A percentile compares a stretch with the other conserved stretches of the same genome.
These are phyloP conservation scores for Pseudophaeomoniella oleicola DNA, from an alignment of 2,329 filamentous ascomycete species.

Conservation along the genomic window DNA sequence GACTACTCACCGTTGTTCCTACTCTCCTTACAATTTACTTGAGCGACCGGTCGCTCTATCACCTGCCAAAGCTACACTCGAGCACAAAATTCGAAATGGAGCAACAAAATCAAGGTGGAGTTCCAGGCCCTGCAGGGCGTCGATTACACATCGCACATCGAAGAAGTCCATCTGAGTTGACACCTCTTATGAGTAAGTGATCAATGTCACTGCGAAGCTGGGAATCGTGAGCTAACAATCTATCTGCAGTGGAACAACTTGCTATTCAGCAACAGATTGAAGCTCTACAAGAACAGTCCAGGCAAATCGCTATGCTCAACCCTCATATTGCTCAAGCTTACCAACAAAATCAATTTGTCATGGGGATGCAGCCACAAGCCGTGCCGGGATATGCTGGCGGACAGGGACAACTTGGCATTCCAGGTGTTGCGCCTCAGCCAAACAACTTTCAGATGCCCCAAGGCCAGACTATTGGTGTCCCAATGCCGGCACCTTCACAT, in stretches of 20 bases:
- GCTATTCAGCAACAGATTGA: slow-evolving; percentile 98
- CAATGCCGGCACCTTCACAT: slow-evolving; percentile 70
- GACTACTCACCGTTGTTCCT: too few species aligned
- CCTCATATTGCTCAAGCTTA: slow-evolving; percentile 57
- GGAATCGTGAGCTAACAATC: slow-evolving; percentile 3
- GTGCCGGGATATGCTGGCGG: slow-evolving; percentile 60
- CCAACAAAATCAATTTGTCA: slow-evolving; percentile 95
- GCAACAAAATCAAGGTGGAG: slow-evolving; percentile 42
- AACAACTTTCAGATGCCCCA: slow-evolving; percentile 77
- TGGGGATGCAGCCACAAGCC: slow-evolving; percentile 70
- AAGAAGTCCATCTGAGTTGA: slow-evolving; percentile 92
- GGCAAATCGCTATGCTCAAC: slow-evolving; percentile 60
- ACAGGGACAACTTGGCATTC: slow-evolving; percentile 54
- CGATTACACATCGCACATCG: slow-evolving; percentile 95
- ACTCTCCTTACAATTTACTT: too few species aligned
- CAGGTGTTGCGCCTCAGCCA: slow-evolving; percentile 59
- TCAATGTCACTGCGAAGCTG: slow-evolving; percentile 28
- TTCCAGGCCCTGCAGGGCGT: slow-evolving; percentile 63
- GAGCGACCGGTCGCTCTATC: not conserved
- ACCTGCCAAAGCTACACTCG: not conserved
- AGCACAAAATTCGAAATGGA: slow-evolving; percentile 40
- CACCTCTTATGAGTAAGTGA: slow-evolving; percentile 88
- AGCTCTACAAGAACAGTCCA: slow-evolving; percentile 90
- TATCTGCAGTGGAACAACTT: slow-evolving; percentile 72
- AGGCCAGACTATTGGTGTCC: slow-evolving; percentile 46